Conservation (phyloP, 805 yeast species). For the Starmerella sp. region DNA sequence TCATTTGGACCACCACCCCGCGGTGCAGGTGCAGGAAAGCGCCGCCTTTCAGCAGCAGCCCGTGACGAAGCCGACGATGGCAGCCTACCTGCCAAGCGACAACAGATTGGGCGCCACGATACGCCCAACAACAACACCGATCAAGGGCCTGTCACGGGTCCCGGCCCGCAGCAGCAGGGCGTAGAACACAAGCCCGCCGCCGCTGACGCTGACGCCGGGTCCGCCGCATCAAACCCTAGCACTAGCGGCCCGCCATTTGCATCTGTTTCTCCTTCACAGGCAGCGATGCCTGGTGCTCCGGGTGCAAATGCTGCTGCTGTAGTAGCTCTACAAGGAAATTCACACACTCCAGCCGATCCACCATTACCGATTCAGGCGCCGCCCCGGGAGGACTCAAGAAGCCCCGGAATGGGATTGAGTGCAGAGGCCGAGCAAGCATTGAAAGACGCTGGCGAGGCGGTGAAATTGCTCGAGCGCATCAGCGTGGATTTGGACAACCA, state of each 20-base stretch:
- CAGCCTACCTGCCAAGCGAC: not conserved
- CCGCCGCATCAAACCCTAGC: not conserved
- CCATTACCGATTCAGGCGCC: not conserved
- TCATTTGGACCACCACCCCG: slow-evolving; percentile 22
- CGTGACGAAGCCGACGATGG: not conserved
- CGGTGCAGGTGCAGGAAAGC: not conserved
- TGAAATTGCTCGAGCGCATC: slow-evolving; percentile 9
- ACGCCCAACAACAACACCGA: not conserved
- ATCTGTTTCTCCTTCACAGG: not conserved
- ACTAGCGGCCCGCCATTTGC: not conserved
- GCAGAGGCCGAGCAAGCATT: slow-evolving; percentile 4
- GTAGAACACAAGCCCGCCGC: not conserved
- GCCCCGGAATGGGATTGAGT: slow-evolving; percentile 8
- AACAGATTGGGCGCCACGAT: not conserved
- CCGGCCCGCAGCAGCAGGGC: not conserved
- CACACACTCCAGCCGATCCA: not conserved
- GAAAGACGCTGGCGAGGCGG: slow-evolving; percentile 6
- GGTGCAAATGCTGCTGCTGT: not conserved
- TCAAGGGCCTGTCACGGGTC: not conserved
- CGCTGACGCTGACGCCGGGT: not conserved
- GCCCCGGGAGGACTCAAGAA: not conserved
- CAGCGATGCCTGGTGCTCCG: not conserved
- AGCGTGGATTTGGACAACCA: slow-evolving; percentile 14
- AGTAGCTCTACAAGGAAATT: not conserved
- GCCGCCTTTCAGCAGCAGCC: not conserved